Percentiles rank a stretch among this genome's conserved stretches.
Evolutionary conservation across 148 eudicot genomes (phyloP).

Genomic region (Persicaria maculosa): DNA sequence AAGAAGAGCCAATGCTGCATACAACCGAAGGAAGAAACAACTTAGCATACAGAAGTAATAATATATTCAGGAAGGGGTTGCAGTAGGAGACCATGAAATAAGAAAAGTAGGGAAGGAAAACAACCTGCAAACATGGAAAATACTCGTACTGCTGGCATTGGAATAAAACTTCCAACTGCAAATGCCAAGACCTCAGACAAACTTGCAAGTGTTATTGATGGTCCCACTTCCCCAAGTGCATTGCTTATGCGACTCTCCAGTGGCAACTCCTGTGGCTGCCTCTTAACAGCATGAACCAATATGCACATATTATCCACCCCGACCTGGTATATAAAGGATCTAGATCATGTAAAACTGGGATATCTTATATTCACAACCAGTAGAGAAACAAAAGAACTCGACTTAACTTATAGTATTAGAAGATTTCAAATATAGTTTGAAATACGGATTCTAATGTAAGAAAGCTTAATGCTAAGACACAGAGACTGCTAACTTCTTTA

Average conservation of each 20-base stretch:
- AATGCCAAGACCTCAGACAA: constrained; percentile 93
- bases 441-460: background rate
- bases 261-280: constrained; percentile 77
- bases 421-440: background rate
- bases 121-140: constrained; percentile 99
- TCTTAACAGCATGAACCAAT: constrained; percentile 87
- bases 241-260: constrained; percentile 84
- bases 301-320: constrained; percentile 99
- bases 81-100: background rate
- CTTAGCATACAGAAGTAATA: constrained; percentile 10
- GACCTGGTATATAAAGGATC: constrained; percentile 43
- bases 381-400: background rate
- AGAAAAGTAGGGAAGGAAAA: constrained; percentile 10
- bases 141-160: constrained; percentile 98
- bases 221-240: constrained; percentile 98
- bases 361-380: background rate
- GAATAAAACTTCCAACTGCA: constrained; percentile 98
- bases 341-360: background rate
- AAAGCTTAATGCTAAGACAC: background rate
- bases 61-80: background rate
- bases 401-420: background rate
- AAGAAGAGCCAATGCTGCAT: constrained; percentile 86
- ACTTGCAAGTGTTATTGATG: constrained; percentile 94
- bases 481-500: background rate
- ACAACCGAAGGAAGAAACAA: constrained; percentile 16